These are phyloP conservation scores for Monilinia fructicola DNA, from an alignment of 2,329 filamentous ascomycete species.

Conservation along the genomic window DNA sequence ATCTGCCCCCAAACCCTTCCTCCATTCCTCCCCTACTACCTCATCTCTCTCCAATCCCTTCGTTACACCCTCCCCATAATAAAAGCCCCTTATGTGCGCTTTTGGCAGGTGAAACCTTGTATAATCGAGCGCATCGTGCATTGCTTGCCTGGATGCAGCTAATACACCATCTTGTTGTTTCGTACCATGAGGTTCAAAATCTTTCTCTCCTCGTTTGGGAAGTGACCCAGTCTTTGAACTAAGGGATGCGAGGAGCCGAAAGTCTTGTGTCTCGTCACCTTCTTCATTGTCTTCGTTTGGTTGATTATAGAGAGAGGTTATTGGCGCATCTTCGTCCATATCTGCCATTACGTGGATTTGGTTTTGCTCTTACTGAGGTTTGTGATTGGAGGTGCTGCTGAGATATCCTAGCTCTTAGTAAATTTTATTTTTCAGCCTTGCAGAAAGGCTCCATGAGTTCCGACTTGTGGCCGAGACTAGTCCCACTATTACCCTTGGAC, in stretches of 20 bases:
- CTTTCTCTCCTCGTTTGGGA: slow-evolving; percentile 91
- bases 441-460: slow-evolving; percentile 23
- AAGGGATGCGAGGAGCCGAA: slow-evolving; percentile 65
- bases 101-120: slow-evolving; percentile 72
- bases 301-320: slow-evolving; percentile 30
- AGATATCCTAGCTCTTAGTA: not conserved
- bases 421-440: slow-evolving; percentile 30
- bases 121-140: slow-evolving; percentile 82
- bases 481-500: not conserved
- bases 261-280: slow-evolving; percentile 84
- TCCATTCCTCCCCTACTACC: slow-evolving; percentile 66
- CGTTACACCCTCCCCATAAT: slow-evolving; percentile 57
- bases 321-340: slow-evolving; percentile 40
- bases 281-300: slow-evolving; percentile 56
- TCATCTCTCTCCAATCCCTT: slow-evolving; percentile 36
- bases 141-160: slow-evolving; percentile 77
- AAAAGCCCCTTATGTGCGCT: slow-evolving; percentile 67
- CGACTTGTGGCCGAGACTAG: not conserved
- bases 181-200: slow-evolving; percentile 93
- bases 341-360: slow-evolving; percentile 34
- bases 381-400: not conserved
- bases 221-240: slow-evolving; percentile 57
- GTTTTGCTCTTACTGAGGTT: not conserved
- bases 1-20: slow-evolving; percentile 58
- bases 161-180: slow-evolving; percentile 75